phyloP scores from a whole-genome alignment of 345 rosid genomes.

The Turritis glabra region DNA sequence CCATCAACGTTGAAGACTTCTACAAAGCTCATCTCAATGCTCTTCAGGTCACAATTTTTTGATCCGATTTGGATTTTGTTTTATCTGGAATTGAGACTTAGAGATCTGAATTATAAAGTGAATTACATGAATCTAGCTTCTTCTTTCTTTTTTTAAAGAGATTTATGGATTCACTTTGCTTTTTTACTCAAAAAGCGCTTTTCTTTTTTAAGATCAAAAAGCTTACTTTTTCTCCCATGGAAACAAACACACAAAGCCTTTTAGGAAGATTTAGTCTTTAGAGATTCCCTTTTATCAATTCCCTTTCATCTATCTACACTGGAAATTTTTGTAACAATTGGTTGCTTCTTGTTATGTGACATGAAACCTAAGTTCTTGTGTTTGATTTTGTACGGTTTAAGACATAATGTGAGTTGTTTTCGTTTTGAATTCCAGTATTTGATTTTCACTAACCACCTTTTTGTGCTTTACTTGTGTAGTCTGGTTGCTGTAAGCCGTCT shows the following conservation, averaged over 20 bases:
- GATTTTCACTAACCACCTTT: neutral
- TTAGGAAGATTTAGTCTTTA: neutral
- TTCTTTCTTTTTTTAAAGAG: neutral
- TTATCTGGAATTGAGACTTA: neutral
- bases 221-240: slow-evolving; percentile 12
- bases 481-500: slow-evolving; percentile 98
- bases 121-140: neutral
- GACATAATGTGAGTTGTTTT: neutral
- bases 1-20: slow-evolving; percentile 27
- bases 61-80: neutral
- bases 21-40: slow-evolving; percentile 50
- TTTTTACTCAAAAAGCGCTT: slow-evolving; percentile 8
- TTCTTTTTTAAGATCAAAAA: slow-evolving; percentile 11
- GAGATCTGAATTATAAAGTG: slow-evolving; percentile 8
- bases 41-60: slow-evolving; percentile 53
- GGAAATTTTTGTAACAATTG: neutral
- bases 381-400: neutral
- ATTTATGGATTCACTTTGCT: neutral
- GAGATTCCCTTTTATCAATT: neutral
- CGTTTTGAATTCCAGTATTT: neutral
- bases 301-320: neutral
- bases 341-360: slow-evolving; percentile 5
- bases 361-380: neutral
- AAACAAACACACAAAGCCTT: slow-evolving; percentile 14
- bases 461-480: slow-evolving; percentile 48